These are phyloP conservation scores for Ascochyta fabae DNA, from an alignment of 2,329 filamentous ascomycete species.

Conservation along the genomic window DNA sequence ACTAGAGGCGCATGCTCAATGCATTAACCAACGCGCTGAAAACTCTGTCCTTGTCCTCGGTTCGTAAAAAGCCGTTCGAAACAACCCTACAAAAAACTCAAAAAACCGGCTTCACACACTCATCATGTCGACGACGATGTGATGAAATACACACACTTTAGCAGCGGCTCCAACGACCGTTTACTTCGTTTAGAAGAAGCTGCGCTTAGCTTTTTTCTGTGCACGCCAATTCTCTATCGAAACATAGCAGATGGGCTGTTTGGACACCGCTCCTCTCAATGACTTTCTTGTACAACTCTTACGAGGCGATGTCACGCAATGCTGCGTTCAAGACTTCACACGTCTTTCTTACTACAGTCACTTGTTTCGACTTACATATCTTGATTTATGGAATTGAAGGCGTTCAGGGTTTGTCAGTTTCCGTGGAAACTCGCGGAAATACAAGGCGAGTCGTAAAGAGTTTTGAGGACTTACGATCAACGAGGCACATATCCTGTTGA, in stretches of 20 bases:
- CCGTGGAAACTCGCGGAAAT: background rate
- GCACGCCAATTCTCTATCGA: background rate
- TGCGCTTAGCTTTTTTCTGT: background rate
- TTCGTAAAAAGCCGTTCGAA: conserved; percentile 33
- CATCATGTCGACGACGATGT: background rate
- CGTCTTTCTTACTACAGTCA: background rate
- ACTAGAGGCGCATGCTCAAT: conserved; percentile 67
- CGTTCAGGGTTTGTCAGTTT: background rate
- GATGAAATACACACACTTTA: background rate
- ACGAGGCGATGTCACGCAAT: background rate
- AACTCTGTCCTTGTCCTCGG: conserved; percentile 47
- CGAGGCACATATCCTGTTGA: background rate
- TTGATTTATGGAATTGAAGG: background rate
- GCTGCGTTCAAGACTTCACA: background rate
- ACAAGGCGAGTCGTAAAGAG: background rate
- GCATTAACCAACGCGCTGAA: conserved; percentile 67
- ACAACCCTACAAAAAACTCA: background rate
- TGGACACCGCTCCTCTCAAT: background rate
- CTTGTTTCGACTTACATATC: background rate
- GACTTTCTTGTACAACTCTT: conserved; percentile 8
- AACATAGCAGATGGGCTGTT: background rate
- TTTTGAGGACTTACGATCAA: background rate
- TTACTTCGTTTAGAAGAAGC: too few relatives aligned
- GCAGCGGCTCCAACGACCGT: background rate
- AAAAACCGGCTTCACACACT: background rate